Conservation (phyloP, 306 rosid genomes). For the Hippophae gyantsensis region DNA sequence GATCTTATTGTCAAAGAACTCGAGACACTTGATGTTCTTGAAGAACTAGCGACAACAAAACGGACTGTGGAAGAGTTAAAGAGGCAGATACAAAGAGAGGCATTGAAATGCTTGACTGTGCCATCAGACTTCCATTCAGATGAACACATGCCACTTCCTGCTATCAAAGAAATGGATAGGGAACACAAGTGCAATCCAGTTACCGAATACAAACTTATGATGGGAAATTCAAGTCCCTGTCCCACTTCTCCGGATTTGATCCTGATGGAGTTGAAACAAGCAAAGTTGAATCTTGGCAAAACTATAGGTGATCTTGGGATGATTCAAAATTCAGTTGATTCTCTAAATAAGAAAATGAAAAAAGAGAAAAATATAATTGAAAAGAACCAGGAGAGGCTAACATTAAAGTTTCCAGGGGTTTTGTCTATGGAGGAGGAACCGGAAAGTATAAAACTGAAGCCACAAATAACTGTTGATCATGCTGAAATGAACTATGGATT, state of each 20-base stretch:
- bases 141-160: constrained; percentile 32
- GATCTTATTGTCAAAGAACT: constrained; percentile 90
- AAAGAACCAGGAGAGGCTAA: constrained; percentile 54
- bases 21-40: constrained; percentile 91
- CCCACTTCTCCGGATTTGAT: constrained; percentile 43
- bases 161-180: constrained; percentile 48
- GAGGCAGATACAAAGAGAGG: constrained; percentile 68
- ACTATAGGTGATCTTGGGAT: constrained; percentile 70
- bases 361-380: constrained; percentile 59
- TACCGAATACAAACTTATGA: constrained; percentile 24
- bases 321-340: constrained; percentile 72
- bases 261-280: constrained; percentile 69
- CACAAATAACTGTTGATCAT: constrained; percentile 8
- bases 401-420: constrained; percentile 54
- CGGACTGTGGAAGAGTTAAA: constrained; percentile 73
- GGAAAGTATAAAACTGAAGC: constrained; percentile 23
- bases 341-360: constrained; percentile 74
- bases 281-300: constrained; percentile 66
- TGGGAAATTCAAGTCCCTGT: constrained; percentile 38
- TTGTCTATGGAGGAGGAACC: constrained; percentile 41
- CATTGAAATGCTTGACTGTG: constrained; percentile 39
- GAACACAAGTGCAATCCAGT: constrained; percentile 19
- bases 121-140: constrained; percentile 18
- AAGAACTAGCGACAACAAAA: constrained; percentile 82
- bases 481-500: constrained; percentile 16